Evolutionary conservation across 2,329 filamentous ascomycete species (phyloP).

Genomic region (Phialemoniopsis sp.): DNA sequence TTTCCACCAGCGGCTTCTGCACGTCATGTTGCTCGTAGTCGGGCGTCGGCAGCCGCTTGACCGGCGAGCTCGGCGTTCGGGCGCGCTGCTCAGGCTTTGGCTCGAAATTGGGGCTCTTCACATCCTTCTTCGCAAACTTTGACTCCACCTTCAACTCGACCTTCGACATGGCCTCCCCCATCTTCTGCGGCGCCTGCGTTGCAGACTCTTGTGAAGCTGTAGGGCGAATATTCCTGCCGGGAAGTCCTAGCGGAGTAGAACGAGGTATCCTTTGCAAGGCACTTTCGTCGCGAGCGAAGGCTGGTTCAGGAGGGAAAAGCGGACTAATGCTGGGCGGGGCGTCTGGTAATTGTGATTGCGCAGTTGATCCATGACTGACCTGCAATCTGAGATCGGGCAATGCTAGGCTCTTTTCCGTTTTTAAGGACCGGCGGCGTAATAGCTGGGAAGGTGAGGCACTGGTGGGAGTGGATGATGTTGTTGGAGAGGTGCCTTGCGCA

Average conservation of each 20-base stretch:
- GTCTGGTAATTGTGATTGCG: constrained; percentile 19
- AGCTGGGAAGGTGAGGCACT: constrained; percentile 26
- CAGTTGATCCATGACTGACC: constrained; percentile 46
- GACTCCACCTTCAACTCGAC: constrained; percentile 14
- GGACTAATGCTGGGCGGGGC: constrained; percentile 4
- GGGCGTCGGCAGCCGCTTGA: constrained; percentile 40
- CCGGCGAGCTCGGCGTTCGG: constrained; percentile 5
- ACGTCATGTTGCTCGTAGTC: constrained; percentile 42
- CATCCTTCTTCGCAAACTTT: constrained; percentile 6
- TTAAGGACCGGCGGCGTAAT: constrained; percentile 48
- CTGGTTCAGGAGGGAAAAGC: constrained; percentile 10
- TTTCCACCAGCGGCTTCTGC: constrained; percentile 27
- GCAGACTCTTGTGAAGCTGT: constrained; percentile 12
- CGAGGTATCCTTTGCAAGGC: no score
- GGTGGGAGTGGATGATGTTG: constrained; percentile 13
- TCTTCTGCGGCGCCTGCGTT: constrained; percentile 11
- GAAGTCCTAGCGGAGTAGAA: constrained; percentile 10
- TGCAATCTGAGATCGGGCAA: constrained; percentile 45
- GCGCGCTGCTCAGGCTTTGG: no score
- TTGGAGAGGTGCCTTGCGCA: constrained; percentile 10
- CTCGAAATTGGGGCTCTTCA: not conserved
- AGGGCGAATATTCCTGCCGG: constrained; percentile 24
- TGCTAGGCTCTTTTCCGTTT: constrained; percentile 39
- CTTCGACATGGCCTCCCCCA: constrained; percentile 20
- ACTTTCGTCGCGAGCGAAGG: no score